Evolutionary conservation across 108 stramenopile genomes (phyloP).

Genomic region (Cyclostephanos invisitatus): DNA sequence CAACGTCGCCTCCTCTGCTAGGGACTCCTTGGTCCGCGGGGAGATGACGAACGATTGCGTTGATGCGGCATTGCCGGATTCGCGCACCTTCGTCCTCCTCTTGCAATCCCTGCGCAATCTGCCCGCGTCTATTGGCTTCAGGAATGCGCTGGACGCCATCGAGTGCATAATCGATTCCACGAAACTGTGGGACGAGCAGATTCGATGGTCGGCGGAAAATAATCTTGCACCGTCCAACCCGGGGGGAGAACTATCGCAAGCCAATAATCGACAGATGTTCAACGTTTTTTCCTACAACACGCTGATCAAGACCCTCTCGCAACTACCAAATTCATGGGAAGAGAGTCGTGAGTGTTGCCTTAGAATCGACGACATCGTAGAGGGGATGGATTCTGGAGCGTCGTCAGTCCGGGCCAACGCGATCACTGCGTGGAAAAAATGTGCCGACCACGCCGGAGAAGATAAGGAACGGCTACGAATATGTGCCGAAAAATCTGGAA

Average conservation of each 20-base stretch:
- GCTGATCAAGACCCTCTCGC: constrained; percentile 24
- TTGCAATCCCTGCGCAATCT: constrained; percentile 11
- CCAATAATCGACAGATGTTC: constrained; percentile 9
- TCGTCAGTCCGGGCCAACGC: constrained; percentile 16
- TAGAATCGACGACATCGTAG: constrained; percentile 37
- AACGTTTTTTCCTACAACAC: constrained; percentile 35
- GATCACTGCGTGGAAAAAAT: constrained; percentile 25
- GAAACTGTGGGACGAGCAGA: constrained; percentile 39
- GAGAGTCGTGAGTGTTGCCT: constrained; percentile 32
- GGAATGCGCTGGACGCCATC: constrained; percentile 23
- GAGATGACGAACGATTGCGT: background rate
- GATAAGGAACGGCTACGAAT: constrained; percentile 8
- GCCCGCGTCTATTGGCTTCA: constrained; percentile 9
- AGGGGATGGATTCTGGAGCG: background rate
- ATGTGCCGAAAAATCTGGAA: constrained; percentile 27
- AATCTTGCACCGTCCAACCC: background rate
- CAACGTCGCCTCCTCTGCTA: constrained; percentile 26
- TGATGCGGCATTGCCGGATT: constrained; percentile 26
- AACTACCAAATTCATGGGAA: constrained; percentile 32
- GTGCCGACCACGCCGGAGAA: constrained; percentile 10
- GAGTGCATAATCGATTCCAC: constrained; percentile 22
- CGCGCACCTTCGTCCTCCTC: constrained; percentile 33
- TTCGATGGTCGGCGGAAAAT: constrained; percentile 28
- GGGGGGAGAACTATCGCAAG: background rate
- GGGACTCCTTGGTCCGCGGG: constrained; percentile 16